phyloP scores from a whole-genome alignment of 2,329 filamentous ascomycete genomes.

The Curvularia eragrostidis region DNA sequence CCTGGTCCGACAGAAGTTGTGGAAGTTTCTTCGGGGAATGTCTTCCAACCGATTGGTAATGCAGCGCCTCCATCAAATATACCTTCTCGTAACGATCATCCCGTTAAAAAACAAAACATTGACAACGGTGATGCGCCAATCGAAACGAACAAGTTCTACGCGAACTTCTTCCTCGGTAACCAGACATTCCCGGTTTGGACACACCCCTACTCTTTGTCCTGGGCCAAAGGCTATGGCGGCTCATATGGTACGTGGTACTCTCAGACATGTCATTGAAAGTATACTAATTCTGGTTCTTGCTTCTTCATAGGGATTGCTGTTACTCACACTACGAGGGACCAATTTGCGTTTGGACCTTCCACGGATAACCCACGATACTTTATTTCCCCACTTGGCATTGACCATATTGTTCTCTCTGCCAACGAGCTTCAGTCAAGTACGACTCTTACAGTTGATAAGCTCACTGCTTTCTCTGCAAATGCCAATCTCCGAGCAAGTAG shows the following conservation, averaged over 20 bases:
- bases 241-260: constrained; percentile 68
- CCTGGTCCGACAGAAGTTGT: constrained; percentile 35
- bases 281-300: neutral
- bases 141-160: constrained; percentile 74
- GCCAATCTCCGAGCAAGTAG: constrained; percentile 66
- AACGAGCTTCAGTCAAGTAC: constrained; percentile 72
- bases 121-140: constrained; percentile 57
- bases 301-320: constrained; percentile 63
- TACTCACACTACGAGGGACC: constrained; percentile 73
- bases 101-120: constrained; percentile 49
- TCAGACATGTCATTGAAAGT: neutral
- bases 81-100: constrained; percentile 48
- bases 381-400: constrained; percentile 81
- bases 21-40: constrained; percentile 29
- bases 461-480: constrained; percentile 66
- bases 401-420: constrained; percentile 82
- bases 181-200: constrained; percentile 75
- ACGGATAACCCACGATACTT: constrained; percentile 67
- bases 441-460: constrained; percentile 59
- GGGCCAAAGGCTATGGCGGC: constrained; percentile 59
- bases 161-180: constrained; percentile 79
- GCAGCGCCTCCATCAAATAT: constrained; percentile 51
- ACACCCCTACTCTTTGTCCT: constrained; percentile 64
- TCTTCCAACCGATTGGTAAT: constrained; percentile 54
- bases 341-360: constrained; percentile 61